Conservation (phyloP, 2,329 filamentous ascomycete species). For the Bipolaris oryzae region DNA sequence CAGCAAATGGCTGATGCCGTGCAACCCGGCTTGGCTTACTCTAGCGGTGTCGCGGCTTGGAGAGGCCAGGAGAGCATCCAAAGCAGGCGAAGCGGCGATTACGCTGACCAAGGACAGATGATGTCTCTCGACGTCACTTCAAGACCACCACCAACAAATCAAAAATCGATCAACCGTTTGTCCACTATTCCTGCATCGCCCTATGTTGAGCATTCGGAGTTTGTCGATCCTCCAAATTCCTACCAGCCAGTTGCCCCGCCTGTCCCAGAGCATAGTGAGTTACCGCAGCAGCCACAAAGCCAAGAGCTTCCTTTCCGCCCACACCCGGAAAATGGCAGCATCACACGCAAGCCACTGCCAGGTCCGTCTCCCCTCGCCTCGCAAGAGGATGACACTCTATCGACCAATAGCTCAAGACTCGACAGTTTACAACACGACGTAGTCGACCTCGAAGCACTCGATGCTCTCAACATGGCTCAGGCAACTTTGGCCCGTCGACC, state of each 20-base stretch:
- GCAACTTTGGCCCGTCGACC: constrained; percentile 37
- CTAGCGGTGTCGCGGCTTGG: constrained; percentile 51
- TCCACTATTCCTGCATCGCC: constrained; percentile 56
- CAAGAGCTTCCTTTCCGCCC: constrained; percentile 35
- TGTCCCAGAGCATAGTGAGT: constrained; percentile 45
- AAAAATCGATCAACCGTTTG: constrained; percentile 45
- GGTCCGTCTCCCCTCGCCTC: constrained; percentile 49
- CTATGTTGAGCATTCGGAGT: constrained; percentile 49
- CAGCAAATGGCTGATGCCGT: constrained; percentile 77
- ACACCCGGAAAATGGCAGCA: constrained; percentile 33
- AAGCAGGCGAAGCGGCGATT: constrained; percentile 42
- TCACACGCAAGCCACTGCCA: constrained; percentile 51
- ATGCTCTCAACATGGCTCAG: constrained; percentile 43
- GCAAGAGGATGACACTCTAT: constrained; percentile 43
- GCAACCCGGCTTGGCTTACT: constrained; percentile 44
- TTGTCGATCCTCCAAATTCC: constrained; percentile 36
- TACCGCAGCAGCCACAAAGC: constrained; percentile 30
- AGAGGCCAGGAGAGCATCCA: constrained; percentile 40
- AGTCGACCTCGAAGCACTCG: constrained; percentile 55
- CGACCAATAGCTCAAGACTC: constrained; percentile 51
- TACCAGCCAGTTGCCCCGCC: constrained; percentile 44
- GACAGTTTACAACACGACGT: constrained; percentile 52
- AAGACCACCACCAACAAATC: constrained; percentile 63
- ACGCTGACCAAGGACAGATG: constrained; percentile 27
- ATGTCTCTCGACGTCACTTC: constrained; percentile 52